Base-by-base conservation (phyloP, 805 yeast species). In the Metschnikowia baotianmanensis region DNA sequence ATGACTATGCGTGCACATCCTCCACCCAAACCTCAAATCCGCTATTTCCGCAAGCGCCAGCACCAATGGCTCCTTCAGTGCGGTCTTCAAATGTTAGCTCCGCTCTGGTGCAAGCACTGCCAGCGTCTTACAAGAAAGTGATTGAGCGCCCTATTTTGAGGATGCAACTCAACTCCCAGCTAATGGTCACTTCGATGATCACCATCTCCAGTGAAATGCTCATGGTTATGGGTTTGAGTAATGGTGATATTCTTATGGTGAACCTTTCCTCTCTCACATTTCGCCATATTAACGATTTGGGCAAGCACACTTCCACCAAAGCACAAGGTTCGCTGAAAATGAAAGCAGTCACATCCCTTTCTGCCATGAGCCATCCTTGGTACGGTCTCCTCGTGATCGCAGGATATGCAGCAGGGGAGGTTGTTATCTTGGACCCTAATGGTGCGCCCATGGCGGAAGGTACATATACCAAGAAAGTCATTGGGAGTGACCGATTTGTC, bases 211-310 rank as follows among this genome's bases (percentile, higher is more conserved):
- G 55, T 6, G 63, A 63, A 26, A 61, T 83, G 6, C 80, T 80
- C 37, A 65, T 81, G 6, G 61, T 79, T 2, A 47, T 82, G 15
- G 93, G 91, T 1, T 74, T 80, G 46, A 76, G 82, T 15, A 62
- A 80, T 1, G 88, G 91, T n/a, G 87, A 81, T 50, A 58, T 84
- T 2, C 47, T 83, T 5, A 71, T 87, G 73, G 46, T 81, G 25
- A 84, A 82, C 47, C 74, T 82, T 56, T 44, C 57, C 59, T 43
- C 71, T 62, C 48, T 67, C 55, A 43, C 65, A 56, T 47, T 71
- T 78, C 36, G 76, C 69, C 30, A 63, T 57, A 35, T 75, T 70
- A 38, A 59, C 71, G 46, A 64, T 59, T 47, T 82, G 77, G 85
- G 59, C 7, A 38, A 47, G 10, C 45, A 43, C 27, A 32, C 27